Percentiles rank a stretch among this genome's conserved stretches.
Evolutionary conservation across 768 basidiomycete species (phyloP).

Genomic region (Daedalea quercina): DNA sequence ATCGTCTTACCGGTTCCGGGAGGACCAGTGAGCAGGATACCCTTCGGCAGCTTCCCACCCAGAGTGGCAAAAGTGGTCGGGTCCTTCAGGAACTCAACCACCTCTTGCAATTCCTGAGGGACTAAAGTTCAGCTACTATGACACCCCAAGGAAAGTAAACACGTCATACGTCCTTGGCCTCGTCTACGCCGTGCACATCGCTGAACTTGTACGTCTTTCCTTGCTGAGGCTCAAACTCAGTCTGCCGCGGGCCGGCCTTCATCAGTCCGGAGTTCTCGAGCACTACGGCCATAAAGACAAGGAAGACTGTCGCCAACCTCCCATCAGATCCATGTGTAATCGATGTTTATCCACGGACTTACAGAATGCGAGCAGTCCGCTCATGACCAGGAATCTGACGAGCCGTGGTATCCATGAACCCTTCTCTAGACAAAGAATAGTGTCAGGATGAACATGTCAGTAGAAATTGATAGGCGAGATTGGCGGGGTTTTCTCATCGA

Average conservation of each 20-base stretch:
- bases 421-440: slow-evolving; percentile 39
- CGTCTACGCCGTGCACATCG: slow-evolving; percentile 97
- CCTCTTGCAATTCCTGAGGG: slow-evolving; percentile 82
- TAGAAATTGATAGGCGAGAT: too few species aligned
- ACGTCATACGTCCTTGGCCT: slow-evolving; percentile 76
- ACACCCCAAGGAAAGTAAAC: neutral
- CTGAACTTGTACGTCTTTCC: slow-evolving; percentile 84
- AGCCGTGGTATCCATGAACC: slow-evolving; percentile 60
- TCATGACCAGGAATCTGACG: slow-evolving; percentile 38
- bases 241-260: slow-evolving; percentile 76
- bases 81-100: slow-evolving; percentile 93
- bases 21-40: slow-evolving; percentile 83
- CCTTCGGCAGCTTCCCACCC: slow-evolving; percentile 92
- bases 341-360: slow-evolving; percentile 22
- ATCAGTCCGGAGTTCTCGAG: slow-evolving; percentile 92
- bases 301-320: slow-evolving; percentile 27
- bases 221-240: slow-evolving; percentile 78
- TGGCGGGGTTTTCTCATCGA: too few species aligned
- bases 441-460: neutral
- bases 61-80: slow-evolving; percentile 85
- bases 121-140: neutral
- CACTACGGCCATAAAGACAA: slow-evolving; percentile 82
- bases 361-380: slow-evolving; percentile 61
- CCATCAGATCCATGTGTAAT: neutral
- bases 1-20: slow-evolving; percentile 98